Evolutionary conservation across 352 stramenopile species (phyloP).

Genomic region (Pythium biforme): DNA sequence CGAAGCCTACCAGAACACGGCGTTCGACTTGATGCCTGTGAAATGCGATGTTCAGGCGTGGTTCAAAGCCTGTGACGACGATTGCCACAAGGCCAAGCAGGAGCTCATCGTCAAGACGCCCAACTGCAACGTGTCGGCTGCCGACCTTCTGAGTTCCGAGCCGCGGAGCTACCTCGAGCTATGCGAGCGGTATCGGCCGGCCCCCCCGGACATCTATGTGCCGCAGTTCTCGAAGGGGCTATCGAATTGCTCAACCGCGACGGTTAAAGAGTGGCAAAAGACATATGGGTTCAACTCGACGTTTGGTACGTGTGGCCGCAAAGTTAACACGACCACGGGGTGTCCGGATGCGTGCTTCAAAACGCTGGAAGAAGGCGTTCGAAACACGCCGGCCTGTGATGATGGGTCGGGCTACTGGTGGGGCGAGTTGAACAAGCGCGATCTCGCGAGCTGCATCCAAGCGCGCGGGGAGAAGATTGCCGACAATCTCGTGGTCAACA

Average conservation of each 20-base stretch:
- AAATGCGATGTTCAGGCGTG: neutral
- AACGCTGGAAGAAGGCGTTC: neutral
- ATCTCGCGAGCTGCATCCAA: neutral
- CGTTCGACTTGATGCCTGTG: neutral
- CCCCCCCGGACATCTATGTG: neutral
- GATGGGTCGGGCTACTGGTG: neutral
- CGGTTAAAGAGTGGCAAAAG: neutral
- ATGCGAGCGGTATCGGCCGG: neutral
- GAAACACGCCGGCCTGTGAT: neutral
- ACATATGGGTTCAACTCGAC: neutral
- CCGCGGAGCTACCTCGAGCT: neutral
- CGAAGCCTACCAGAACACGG: neutral
- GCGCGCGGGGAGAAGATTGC: neutral
- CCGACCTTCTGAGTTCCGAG: neutral
- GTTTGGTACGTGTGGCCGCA: neutral
- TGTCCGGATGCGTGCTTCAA: neutral
- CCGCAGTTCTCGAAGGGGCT: neutral
- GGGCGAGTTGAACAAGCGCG: neutral
- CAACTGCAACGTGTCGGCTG: neutral
- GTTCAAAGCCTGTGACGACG: neutral
- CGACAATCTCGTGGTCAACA: neutral
- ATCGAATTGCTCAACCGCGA: neutral
- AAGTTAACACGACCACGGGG: neutral
- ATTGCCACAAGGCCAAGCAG: neutral
- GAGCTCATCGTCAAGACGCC: neutral